Evolutionary conservation across 176 grass and related monocot genomes (phyloP).

Genomic region (Melocanna baccifera): DNA sequence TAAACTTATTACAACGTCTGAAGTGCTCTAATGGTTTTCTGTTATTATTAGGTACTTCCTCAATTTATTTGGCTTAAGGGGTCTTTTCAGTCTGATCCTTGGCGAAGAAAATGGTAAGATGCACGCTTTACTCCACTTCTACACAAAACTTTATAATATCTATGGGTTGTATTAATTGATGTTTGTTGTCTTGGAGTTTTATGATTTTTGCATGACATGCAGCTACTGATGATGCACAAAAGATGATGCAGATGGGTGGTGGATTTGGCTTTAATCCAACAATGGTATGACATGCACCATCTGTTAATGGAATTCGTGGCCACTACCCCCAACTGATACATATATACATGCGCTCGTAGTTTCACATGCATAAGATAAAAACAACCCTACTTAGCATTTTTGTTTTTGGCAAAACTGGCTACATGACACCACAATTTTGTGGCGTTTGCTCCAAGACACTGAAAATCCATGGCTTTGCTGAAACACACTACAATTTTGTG

Average conservation of each 20-base stretch:
- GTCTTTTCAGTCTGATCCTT: conserved; percentile 94
- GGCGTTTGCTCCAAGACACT: too few species aligned
- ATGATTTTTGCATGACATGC: conserved; percentile 36
- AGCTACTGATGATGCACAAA: conserved; percentile 85
- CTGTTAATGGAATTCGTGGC: not conserved
- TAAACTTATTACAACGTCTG: not conserved
- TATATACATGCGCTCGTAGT: not conserved
- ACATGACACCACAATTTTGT: too few species aligned
- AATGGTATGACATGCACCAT: conserved; percentile 43
- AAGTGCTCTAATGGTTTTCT: conserved; percentile 19
- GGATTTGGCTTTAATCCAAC: conserved; percentile 85
- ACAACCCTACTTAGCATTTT: not conserved
- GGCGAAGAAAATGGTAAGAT: conserved; percentile 93
- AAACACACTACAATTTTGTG: too few species aligned
- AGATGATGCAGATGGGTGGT: conserved; percentile 97
- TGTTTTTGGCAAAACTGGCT: not conserved
- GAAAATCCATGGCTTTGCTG: too few species aligned
- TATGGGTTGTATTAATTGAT: not conserved
- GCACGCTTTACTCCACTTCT: not conserved
- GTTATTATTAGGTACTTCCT: conserved; percentile 85
- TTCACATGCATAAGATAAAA: not conserved
- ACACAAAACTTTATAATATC: not conserved
- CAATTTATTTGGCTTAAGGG: conserved; percentile 98
- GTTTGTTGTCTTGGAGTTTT: conserved; percentile 13
- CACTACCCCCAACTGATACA: not conserved